Conservation (phyloP, 345 rosid species). For the Viola odorata region DNA sequence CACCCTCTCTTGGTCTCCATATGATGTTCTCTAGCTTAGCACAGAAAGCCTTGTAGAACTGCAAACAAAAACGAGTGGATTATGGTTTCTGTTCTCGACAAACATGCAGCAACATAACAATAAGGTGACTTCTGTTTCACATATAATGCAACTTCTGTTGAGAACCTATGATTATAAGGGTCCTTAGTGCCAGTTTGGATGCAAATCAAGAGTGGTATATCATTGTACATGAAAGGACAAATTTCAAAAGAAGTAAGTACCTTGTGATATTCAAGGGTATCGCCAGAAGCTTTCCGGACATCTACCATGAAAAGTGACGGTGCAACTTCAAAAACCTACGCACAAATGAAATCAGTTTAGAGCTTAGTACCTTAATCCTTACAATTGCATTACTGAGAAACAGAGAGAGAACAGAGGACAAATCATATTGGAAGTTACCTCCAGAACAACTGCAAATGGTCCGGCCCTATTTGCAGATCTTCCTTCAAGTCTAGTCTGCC, state of each 20-base stretch:
- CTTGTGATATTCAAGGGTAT: conserved; percentile 88
- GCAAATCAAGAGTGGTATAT: no score
- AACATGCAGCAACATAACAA: no score
- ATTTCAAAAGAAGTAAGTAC: conserved; percentile 25
- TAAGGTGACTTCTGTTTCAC: no score
- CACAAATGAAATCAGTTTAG: neutral
- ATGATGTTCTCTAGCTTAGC: conserved; percentile 62
- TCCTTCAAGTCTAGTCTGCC: conserved; percentile 74
- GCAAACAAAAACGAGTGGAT: conserved; percentile 13
- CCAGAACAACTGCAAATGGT: conserved; percentile 70
- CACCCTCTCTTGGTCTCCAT: conserved; percentile 59
- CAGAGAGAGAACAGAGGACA: neutral
- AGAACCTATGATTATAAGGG: no score
- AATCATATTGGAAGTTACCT: conserved; percentile 36
- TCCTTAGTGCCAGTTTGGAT: no score
- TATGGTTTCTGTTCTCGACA: no score
- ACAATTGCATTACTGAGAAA: neutral
- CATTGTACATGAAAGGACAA: neutral
- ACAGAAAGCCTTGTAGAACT: conserved; percentile 84
- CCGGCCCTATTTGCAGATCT: conserved; percentile 46
- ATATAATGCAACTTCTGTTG: no score
- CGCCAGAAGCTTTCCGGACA: conserved; percentile 84
- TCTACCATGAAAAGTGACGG: conserved; percentile 91
- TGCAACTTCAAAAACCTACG: conserved; percentile 81
- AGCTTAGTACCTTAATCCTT: neutral